These are phyloP conservation scores for Phytophthora colocasiae DNA, from an alignment of 352 stramenopile species.

Conservation along the genomic window DNA sequence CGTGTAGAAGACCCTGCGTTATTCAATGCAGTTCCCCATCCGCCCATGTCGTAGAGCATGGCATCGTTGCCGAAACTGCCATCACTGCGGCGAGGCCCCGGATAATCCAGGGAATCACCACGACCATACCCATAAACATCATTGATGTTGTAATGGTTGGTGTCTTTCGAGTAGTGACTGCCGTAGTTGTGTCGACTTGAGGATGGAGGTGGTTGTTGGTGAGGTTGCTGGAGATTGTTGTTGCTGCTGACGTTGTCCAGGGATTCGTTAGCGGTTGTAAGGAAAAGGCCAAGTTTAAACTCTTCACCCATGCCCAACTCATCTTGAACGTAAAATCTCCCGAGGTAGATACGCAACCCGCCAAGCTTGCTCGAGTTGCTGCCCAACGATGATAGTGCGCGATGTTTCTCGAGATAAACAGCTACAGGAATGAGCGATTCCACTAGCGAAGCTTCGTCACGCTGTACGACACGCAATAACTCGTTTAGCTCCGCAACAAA, in stretches of 20 bases:
- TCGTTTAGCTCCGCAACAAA: constrained; percentile 86
- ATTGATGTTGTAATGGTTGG: constrained; percentile 45
- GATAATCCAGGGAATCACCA: constrained; percentile 46
- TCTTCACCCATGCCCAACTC: constrained; percentile 72
- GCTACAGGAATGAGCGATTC: constrained; percentile 71
- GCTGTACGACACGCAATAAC: constrained; percentile 71
- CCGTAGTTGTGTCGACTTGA: constrained; percentile 34
- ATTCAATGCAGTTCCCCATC: constrained; percentile 38
- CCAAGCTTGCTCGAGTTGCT: constrained; percentile 59
- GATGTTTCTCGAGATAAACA: constrained; percentile 68
- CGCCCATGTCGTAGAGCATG: constrained; percentile 47
- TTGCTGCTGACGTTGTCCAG: constrained; percentile 34
- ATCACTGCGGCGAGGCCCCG: constrained; percentile 22
- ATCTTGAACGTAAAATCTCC: constrained; percentile 78
- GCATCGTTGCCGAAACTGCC: constrained; percentile 40
- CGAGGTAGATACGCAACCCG: constrained; percentile 74
- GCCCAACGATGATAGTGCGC: constrained; percentile 40
- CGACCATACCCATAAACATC: constrained; percentile 50
- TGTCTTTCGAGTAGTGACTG: constrained; percentile 35
- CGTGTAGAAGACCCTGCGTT: constrained; percentile 19
- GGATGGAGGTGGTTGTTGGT: constrained; percentile 23
- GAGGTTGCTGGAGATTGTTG: constrained; percentile 29
- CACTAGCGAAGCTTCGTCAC: constrained; percentile 57
- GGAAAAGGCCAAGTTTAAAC: constrained; percentile 78
- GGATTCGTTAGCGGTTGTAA: constrained; percentile 59